phyloP scores from a whole-genome alignment of 257 asterid genomes.

The Nicotiana attenuata region DNA sequence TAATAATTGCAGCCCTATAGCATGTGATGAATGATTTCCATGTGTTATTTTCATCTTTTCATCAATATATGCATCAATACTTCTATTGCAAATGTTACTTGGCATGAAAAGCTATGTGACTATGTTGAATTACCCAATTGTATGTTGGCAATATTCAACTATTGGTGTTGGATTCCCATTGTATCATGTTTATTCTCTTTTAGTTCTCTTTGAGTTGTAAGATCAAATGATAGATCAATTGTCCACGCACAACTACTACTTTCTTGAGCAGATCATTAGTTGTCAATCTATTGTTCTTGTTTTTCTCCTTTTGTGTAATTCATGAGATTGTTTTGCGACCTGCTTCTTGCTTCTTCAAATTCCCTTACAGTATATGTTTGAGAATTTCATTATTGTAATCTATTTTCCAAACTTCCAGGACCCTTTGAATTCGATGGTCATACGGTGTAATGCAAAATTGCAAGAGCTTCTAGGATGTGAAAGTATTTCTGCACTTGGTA shows the following conservation, averaged over 20 bases:
- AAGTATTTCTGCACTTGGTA: slow-evolving; percentile 52
- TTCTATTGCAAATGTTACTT: not conserved
- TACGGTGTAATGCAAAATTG: slow-evolving; percentile 56
- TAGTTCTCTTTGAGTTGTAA: not conserved
- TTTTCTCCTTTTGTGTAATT: not conserved
- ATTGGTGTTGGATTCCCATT: not conserved
- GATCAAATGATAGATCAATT: not conserved
- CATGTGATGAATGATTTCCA: not conserved
- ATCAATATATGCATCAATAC: not conserved
- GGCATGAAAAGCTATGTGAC: not conserved
- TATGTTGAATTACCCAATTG: not conserved
- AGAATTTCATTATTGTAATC: not conserved
- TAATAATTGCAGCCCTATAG: not conserved
- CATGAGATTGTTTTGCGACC: not conserved
- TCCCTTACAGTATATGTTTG: not conserved
- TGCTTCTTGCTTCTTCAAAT: not conserved
- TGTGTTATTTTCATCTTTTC: not conserved
- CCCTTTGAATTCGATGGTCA: slow-evolving; percentile 45
- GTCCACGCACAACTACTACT: not conserved
- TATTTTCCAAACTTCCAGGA: slow-evolving; percentile 36
- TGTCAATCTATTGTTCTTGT: not conserved
- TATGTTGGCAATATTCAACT: not conserved
- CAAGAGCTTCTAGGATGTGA: slow-evolving; percentile 63
- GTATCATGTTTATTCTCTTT: not conserved
- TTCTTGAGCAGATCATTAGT: not conserved